Evolutionary conservation across 495 filamentous ascomycete species (phyloP).

Genomic region (Xylaria palmicola): DNA sequence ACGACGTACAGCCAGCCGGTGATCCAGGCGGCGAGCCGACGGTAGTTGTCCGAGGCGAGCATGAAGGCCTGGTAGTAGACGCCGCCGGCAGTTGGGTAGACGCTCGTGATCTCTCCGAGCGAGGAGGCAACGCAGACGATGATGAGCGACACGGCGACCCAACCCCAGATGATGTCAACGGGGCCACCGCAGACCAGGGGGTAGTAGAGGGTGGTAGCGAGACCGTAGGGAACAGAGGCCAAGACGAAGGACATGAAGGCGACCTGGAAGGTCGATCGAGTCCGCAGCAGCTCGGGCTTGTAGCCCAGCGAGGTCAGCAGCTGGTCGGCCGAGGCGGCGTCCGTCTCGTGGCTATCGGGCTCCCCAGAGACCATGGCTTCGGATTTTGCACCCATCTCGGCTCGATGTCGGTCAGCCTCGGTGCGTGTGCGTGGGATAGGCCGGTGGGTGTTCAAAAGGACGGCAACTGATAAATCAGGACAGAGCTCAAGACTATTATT

Average conservation of each 20-base stretch:
- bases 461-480: neutral
- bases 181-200: slow-evolving; percentile 64
- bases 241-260: slow-evolving; percentile 60
- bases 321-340: slow-evolving; percentile 40
- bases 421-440: neutral
- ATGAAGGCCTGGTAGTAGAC: slow-evolving; percentile 60
- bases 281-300: slow-evolving; percentile 50
- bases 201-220: slow-evolving; percentile 69
- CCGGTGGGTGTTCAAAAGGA: neutral
- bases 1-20: slow-evolving; percentile 67
- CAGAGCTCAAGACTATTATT: neutral
- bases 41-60: slow-evolving; percentile 43
- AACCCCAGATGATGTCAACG: slow-evolving; percentile 66
- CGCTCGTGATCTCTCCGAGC: slow-evolving; percentile 56
- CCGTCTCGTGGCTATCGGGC: slow-evolving; percentile 14
- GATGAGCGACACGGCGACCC: slow-evolving; percentile 50
- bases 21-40: slow-evolving; percentile 58
- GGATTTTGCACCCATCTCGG: slow-evolving; percentile 8
- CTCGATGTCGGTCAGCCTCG: neutral
- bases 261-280: slow-evolving; percentile 54
- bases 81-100: slow-evolving; percentile 55
- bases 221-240: slow-evolving; percentile 60
- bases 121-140: slow-evolving; percentile 53
- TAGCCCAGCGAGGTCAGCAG: slow-evolving; percentile 53
- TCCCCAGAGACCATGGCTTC: slow-evolving; percentile 2